Conservation (phyloP, 805 yeast species). For the Pichia deserticola region DNA sequence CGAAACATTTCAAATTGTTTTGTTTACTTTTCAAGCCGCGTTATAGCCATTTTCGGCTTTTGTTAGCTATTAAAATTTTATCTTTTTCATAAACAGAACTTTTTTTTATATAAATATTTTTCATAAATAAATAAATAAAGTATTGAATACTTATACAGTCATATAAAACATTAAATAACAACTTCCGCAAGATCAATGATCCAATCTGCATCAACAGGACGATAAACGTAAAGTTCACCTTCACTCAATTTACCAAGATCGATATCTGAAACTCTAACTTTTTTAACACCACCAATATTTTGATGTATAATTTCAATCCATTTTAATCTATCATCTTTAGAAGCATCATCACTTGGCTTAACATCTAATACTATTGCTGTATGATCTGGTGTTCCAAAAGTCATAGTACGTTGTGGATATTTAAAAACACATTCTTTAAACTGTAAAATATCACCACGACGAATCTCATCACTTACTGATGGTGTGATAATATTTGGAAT, state of each 20-base stretch:
- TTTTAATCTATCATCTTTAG: conserved; percentile 18
- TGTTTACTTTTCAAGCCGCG: conserved; percentile 6
- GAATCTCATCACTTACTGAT: conserved; percentile 33
- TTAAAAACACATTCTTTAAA: conserved; percentile 36
- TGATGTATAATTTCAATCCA: conserved; percentile 38
- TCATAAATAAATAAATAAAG: no score
- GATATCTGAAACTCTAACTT: conserved; percentile 34
- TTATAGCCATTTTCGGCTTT: background rate
- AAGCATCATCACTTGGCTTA: conserved; percentile 18
- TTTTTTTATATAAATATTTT: no score
- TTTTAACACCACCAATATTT: conserved; percentile 37
- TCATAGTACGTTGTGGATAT: conserved; percentile 28
- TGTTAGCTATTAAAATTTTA: no score
- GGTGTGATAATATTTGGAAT: conserved; percentile 16
- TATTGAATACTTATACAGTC: background rate
- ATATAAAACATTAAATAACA: background rate
- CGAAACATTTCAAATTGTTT: background rate
- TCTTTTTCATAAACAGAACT: no score
- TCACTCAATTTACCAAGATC: conserved; percentile 30
- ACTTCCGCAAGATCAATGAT: conserved; percentile 20
- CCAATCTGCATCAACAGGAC: conserved; percentile 45
- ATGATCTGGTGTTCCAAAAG: conserved; percentile 48
- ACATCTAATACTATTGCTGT: conserved; percentile 35
- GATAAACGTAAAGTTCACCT: conserved; percentile 40
- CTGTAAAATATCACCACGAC: conserved; percentile 52